These are phyloP conservation scores for Berberis thunbergii DNA, from an alignment of 164 flowering plant species.

Conservation along the genomic window DNA sequence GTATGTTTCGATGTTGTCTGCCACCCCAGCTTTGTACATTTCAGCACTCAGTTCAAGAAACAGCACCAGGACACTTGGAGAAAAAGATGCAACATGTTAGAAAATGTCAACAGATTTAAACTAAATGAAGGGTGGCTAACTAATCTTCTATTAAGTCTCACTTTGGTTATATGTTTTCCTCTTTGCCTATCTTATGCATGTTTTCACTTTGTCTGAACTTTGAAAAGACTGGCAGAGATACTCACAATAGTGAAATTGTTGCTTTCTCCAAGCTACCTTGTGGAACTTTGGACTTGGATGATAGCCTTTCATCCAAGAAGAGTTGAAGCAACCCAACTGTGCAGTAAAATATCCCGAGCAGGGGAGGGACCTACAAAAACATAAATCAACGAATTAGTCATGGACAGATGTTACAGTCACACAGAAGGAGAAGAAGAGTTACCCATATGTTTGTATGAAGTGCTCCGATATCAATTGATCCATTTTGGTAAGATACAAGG, in stretches of 20 bases:
- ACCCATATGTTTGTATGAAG: constrained; percentile 87
- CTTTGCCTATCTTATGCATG: too few species aligned
- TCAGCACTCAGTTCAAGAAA: constrained; percentile 81
- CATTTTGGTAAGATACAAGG: constrained; percentile 62
- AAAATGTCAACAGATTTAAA: background rate
- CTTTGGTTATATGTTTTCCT: background rate
- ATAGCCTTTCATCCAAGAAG: constrained; percentile 9
- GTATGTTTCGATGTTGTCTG: constrained; percentile 72
- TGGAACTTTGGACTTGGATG: constrained; percentile 16
- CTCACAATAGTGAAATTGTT: constrained; percentile 53
- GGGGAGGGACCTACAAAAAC: constrained; percentile 53
- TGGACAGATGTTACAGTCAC: background rate
- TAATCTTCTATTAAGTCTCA: background rate
- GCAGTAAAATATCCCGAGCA: constrained; percentile 81
- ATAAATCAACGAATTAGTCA: constrained; percentile 1
- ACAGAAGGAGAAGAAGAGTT: background rate
- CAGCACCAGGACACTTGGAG: constrained; percentile 43
- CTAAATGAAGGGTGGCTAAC: background rate
- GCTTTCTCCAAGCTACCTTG: constrained; percentile 40
- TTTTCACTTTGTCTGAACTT: background rate
- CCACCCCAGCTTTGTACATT: constrained; percentile 71
- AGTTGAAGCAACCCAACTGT: constrained; percentile 12
- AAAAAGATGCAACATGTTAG: constrained; percentile 2
- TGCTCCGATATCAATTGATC: constrained; percentile 67
- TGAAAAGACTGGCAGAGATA: background rate